Base-by-base conservation (phyloP, 1,139 yeast species). In the Candida glucosophila region DNA sequence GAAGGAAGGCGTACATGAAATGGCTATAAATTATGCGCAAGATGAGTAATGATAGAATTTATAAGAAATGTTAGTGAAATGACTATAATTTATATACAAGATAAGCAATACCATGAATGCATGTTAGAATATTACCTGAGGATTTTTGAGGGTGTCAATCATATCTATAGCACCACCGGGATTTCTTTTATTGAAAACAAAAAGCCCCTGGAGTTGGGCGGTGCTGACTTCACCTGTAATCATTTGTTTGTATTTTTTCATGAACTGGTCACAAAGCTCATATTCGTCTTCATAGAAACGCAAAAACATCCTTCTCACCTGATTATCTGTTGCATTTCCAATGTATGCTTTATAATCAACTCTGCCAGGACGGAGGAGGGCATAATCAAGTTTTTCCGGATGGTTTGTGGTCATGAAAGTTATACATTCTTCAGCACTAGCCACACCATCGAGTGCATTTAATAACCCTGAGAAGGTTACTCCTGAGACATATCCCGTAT, bases 321-420 rank as follows among this genome's bases (percentile, higher is more conserved):
- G 98, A 48, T 69, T 67, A 24, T 72, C 73, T 0, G 92, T 68
- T 8, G 97, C 97, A 53, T 90, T 83, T 37, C 82, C 92, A 22
- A 90, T 72, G 42, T 78, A 59, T 12, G 76, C 78, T 53, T 85
- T 85, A 52, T 67, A 77, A 48, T 90, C 99, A 15, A 90, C 81
- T 50, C 99, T 68, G 3, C 99, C 99, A 0, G 99, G 99, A 38
- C 99, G 68, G 36, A 81, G 58, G 29, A 81, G 56, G 0, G 92
- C 92, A 4, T 85, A 86, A 44, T 90, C 99, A 22, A 90, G 62
- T 35, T 73, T 73, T 39, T 90, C 97, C 0, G 96, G 96, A 45
- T 90, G 98, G 52, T 90, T 90, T 13, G 98, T 88, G 10, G 99
- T 90, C 98, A 90, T 90, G 52, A 90, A 90, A 0, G 96, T 90